Evolutionary conservation across 2,329 filamentous ascomycete genomes (phyloP), one percentile per base, ranked within the genome.

Genomic region (Scorias spongiosa): DNA sequence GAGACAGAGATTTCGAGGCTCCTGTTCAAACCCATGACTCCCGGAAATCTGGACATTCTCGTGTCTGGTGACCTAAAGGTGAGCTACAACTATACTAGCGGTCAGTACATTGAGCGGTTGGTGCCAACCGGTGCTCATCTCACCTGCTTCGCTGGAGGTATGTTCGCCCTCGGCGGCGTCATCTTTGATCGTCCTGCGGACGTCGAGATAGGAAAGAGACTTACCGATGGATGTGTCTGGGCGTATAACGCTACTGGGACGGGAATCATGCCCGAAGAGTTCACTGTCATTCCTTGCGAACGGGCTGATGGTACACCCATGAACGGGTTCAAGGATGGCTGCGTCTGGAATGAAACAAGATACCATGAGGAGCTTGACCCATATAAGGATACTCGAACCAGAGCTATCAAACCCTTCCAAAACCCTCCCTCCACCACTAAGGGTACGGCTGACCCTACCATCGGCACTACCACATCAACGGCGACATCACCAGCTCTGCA

Each of bases 1-100:
- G 74, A 80, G 5, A 77, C 77, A 0, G 75, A 81, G 30, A 81
- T 82, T 51, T 71, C 85, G 50, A 73, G 83, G 59, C 70, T 93
- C 9, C 75, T 93, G 45, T 93, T 77, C 63, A 74, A 81, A 5
- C 86, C 87, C 1, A 81, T 91, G 76, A 73, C 78, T 15, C 73
- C 77, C 6, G 72, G 75, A 28, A 68, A 75, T 43, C 74, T 74
- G 42, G 76, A 89, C 47, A 74, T 91, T n/a, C 70, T 91, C 2
- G 77, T 91, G 48, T 76, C 83, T 0, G 81, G 81, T 18, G 78
- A 77, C 5, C 49, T 59, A 1, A 56, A 56, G 2, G 41, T 56
- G 15, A 17, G 40, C 51, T 60, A 75, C n/a, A 66, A 58, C 40
- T 69, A 72, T 9, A 59, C 54, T 1, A 69, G 69, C 11, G 61